Evolutionary conservation across 2,329 filamentous ascomycete genomes (phyloP), one percentile per base, ranked within the genome.

Genomic region (Orbilia blumenaviensis): DNA sequence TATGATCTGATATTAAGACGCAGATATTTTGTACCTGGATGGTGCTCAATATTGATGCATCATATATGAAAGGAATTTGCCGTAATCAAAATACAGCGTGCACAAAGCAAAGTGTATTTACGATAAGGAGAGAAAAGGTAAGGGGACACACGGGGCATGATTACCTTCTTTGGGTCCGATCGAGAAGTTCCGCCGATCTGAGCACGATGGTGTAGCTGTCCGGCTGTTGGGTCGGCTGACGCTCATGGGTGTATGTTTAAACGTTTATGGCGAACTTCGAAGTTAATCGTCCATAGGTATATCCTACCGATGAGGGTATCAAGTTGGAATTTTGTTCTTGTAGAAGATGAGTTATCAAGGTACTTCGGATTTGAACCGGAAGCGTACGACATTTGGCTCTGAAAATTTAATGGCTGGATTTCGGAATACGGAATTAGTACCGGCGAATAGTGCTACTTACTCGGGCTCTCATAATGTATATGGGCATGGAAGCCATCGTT

Each of bases 121-220:
- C 34, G 46, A 66, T 66, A 54, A 66, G 62, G n/a, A 23, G n/a
- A n/a, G 21, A 56, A 9, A 44, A 42, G 32, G 29, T 25, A 46
- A 8, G 44, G 48, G 21, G 16, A 46, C 32, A 46, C 29, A 62
- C 41, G 46, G 63, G 42, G 60, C 36, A 60, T 54, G 44, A 72
- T 58, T 68, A 63, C 62, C 63, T 63, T 61, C 14, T 58, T 75
- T 27, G 63, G 71, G 63, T 68, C 63, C 34, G 63, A 68, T 75
- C 29, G 38, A 63, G 48, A 52, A 36, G 63, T 68, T 58, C 71
- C 46, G 44, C 48, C 56, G 71, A 75, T 75, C 71, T 63, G 36
- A 66, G 25, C 42, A 48, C 8, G 36, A 46, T 34, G 46, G 54
- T 68, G 71, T 38, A 58, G 71, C 32, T 68, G 38, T 34, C 63